Base-by-base conservation (phyloP, 1,284 basidiomycete species). In the Ustilago esculenta region DNA sequence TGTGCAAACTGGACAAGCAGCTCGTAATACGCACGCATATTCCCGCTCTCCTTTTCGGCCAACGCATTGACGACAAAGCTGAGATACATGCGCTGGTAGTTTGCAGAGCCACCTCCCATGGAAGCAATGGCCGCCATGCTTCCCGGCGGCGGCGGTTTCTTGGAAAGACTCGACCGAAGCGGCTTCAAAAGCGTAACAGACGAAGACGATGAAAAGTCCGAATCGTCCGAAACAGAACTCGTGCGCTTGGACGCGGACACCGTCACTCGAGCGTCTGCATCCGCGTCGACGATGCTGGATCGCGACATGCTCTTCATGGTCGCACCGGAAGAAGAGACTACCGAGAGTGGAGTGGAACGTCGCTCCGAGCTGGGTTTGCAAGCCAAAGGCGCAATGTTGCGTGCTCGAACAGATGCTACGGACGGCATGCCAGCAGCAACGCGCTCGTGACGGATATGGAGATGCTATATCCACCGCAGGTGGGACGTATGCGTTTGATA, bases 31-130 rank as follows among this genome's bases (percentile, higher is more conserved):
- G 75, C 67, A 2, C 46, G 64, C 6, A 42, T 40, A 29, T 79
- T 66, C 41, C 75, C 73, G 55, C 87, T 85, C 10, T 85, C 79
- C 80, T 90, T 91, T 80, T 91, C 88, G 30, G 88, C 87, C 18
- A 94, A 84, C 6, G 92, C 91, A 78, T 92, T 91, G 75, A 88
- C 88, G 37, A 94, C 87, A 70, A 90, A 94, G 5, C 89, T 87
- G 24, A 92, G 86, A 76, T 91, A 92, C 88, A 94, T 91, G 73
- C 91, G 90, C 79, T 89, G 73, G 43, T 63, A 72, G 47, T 52
- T 63, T 45, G 58, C 44, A 18, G 51, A 50, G 45, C 34, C 27
- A 34, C 24, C 42, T n/a, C 49, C 35, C 36, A 63, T 50, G 4
- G 64, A 58, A 25, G 35, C 48, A 47, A 71, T 50, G 14, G 68